Conservation (phyloP, 805 yeast genomes). For the Schwanniomyces sp. region DNA sequence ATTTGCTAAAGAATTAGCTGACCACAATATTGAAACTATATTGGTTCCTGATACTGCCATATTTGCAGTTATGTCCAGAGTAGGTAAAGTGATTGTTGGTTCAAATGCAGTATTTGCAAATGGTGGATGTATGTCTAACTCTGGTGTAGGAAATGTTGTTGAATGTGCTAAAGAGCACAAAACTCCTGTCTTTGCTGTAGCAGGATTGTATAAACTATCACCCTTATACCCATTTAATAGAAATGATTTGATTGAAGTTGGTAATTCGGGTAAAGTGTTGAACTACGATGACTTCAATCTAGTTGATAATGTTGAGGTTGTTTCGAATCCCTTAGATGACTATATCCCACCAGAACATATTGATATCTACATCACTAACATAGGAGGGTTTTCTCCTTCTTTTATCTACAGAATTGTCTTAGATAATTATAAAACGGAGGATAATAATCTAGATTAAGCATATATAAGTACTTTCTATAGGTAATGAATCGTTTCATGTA, state of each 20-base stretch:
- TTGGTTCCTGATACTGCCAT: slow-evolving; percentile 91
- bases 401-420: slow-evolving; percentile 92
- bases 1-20: slow-evolving; percentile 77
- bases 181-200: slow-evolving; percentile 95
- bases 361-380: slow-evolving; percentile 90
- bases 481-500: neutral
- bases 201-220: slow-evolving; percentile 89
- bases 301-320: slow-evolving; percentile 71
- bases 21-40: slow-evolving; percentile 84
- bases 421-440: slow-evolving; percentile 89
- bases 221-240: slow-evolving; percentile 91
- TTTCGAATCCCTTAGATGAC: slow-evolving; percentile 83
- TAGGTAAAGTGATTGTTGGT: slow-evolving; percentile 93
- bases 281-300: slow-evolving; percentile 69
- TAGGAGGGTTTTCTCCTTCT: slow-evolving; percentile 96
- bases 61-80: slow-evolving; percentile 95
- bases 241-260: slow-evolving; percentile 83
- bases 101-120: slow-evolving; percentile 92
- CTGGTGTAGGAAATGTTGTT: slow-evolving; percentile 91
- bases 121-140: slow-evolving; percentile 87
- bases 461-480: neutral
- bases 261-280: slow-evolving; percentile 87
- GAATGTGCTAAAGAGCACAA: slow-evolving; percentile 93
- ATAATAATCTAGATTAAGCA: slow-evolving; percentile 55
- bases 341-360: slow-evolving; percentile 92